Percentiles rank a stretch among this genome's conserved stretches.
Conservation (phyloP, 768 basidiomycete genomes). For the Amanita subjunquillea region DNA sequence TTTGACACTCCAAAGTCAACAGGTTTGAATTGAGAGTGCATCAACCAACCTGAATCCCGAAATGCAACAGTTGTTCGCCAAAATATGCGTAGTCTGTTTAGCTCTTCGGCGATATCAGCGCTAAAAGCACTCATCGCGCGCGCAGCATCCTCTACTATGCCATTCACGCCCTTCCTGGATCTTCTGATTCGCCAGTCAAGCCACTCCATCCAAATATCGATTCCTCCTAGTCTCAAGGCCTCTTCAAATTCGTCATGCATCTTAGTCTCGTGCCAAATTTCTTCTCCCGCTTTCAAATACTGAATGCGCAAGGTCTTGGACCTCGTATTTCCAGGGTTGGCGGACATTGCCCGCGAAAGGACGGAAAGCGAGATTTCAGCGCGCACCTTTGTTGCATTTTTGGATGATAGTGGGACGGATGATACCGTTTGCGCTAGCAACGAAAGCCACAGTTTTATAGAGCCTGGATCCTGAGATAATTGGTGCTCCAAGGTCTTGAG, state of each 20-base stretch:
- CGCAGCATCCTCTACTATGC: slow-evolving; percentile 39
- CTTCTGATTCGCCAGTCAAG: slow-evolving; percentile 61
- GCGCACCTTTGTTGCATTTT: slow-evolving; percentile 58
- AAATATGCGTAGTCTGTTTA: slow-evolving; percentile 48
- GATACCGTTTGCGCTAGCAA: slow-evolving; percentile 56
- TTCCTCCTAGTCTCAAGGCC: slow-evolving; percentile 40
- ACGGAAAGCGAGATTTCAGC: slow-evolving; percentile 65
- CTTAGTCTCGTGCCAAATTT: slow-evolving; percentile 53
- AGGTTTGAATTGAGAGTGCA: slow-evolving; percentile 1
- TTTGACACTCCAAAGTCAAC: slow-evolving; percentile 5
- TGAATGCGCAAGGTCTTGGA: slow-evolving; percentile 46
- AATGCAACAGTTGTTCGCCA: slow-evolving; percentile 62
- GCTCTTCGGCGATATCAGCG: slow-evolving; percentile 32
- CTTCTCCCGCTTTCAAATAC: slow-evolving; percentile 65
- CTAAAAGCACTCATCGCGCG: slow-evolving; percentile 35
- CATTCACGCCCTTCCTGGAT: slow-evolving; percentile 36
- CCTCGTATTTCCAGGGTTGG: slow-evolving; percentile 37
- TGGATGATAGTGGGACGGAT: slow-evolving; percentile 49
- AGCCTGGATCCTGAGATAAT: slow-evolving; percentile 39
- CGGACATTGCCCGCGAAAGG: slow-evolving; percentile 50
- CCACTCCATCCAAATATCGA: slow-evolving; percentile 72
- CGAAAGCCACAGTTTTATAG: slow-evolving; percentile 49
- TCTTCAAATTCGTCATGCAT: slow-evolving; percentile 60
- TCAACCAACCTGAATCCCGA: slow-evolving; percentile 50
- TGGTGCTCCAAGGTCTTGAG: slow-evolving; percentile 48